Base-by-base conservation (phyloP, 192 early-diverging fungal species). In the Kickxella alabastrina region DNA sequence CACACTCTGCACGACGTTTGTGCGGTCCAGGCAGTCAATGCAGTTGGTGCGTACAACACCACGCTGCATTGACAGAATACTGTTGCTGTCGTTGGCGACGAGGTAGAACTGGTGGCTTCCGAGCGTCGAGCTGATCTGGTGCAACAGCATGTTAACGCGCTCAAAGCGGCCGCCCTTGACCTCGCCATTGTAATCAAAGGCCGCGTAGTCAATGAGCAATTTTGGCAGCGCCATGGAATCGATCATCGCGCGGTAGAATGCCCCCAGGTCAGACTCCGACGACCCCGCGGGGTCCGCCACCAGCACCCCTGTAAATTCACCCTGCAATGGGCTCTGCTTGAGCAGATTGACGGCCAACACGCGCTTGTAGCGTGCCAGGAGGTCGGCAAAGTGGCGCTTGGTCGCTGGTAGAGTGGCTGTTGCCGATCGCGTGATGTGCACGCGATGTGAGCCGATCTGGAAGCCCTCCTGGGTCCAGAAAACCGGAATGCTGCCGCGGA, bases 401-500 rank as follows among this genome's bases (percentile, higher is more conserved):
- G 90, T 84, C 12, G 96, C 93, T 25, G 89, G 90, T 51, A 82
- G 73, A 0, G 92, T 91, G 6, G 93, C 89, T 14, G 87, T 90
- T 18, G 82, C 49, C 1, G 89, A 87, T 13, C 95, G 75, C 10
- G 89, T 79, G 5, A 99, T 80, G 29, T 88, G 87, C 25, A 97
- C 82, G 57, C 90, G 92, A 54, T 97, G 92, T 13, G 79, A 78
- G 4, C 81, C 79, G 1, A 92, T 66, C 66, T 97, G 93, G 10
- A 94, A 48, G 0, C 93, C 93, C 9, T 79, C 69, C 42, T 99
- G 97, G 15, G 96, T 94, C 97, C 97, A 99, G 54, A 99, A 99
- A 14, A 95, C 87, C 51, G 88, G 87, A 10, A 90, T 85, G 51
- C 88, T 90, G 54, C 92, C 93, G 27, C 93, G 80, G 12, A 97